Conservation (phyloP, 129 eudicot genomes). For the Flaveria sonorensis region DNA sequence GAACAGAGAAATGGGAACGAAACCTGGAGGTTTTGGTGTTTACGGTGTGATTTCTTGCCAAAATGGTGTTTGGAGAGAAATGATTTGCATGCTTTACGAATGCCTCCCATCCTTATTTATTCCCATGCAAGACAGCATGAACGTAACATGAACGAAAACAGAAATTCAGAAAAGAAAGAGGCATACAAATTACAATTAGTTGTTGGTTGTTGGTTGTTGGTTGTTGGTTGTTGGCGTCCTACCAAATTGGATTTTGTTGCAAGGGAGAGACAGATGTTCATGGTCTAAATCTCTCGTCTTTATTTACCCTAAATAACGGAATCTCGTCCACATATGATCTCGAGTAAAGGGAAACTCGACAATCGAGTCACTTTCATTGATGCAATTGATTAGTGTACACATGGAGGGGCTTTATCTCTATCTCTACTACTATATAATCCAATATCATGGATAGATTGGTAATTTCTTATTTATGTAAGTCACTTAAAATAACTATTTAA, state of each 20-base stretch:
- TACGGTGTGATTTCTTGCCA: conserved; percentile 35
- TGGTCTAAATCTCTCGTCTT: not conserved
- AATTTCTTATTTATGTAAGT: too few species aligned
- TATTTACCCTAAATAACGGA: conserved; percentile 6
- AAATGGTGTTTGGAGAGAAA: conserved; percentile 43
- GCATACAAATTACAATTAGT: not conserved
- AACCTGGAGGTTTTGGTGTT: conserved; percentile 22
- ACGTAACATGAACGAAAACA: conserved; percentile 5
- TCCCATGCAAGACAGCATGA: conserved; percentile 20
- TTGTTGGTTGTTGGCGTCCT: not conserved
- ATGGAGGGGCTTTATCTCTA: too few species aligned
- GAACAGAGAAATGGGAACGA: conserved; percentile 3
- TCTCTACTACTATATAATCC: too few species aligned
- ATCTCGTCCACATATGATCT: not conserved
- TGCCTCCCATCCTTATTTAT: conserved; percentile 31
- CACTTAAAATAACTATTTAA: too few species aligned
- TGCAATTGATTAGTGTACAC: too few species aligned
- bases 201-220: not conserved
- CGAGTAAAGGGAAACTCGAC: not conserved
- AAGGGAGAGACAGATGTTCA: not conserved
- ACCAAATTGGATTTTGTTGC: too few species aligned
- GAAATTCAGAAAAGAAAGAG: not conserved
- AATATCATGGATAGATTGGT: too few species aligned
- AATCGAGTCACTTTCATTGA: too few species aligned
- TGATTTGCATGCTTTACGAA: conserved; percentile 59